Percentiles rank a stretch among this genome's conserved stretches.
Conservation (phyloP, 208 protist species). For the Trypanosoma congolense region DNA sequence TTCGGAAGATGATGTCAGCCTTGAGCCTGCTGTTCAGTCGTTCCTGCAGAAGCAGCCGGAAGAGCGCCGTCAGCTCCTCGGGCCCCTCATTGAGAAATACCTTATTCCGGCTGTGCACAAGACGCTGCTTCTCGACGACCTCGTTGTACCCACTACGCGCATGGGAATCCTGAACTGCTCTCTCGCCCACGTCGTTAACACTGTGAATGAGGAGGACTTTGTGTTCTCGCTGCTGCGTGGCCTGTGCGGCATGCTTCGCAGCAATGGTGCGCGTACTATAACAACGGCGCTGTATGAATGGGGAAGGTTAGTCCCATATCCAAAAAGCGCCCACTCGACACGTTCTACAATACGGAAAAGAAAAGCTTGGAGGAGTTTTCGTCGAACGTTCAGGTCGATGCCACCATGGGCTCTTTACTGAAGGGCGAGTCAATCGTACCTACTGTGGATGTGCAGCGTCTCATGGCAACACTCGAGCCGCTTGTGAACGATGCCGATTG, state of each 20-base stretch:
- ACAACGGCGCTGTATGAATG: conserved; percentile 80
- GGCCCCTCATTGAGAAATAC: conserved; percentile 79
- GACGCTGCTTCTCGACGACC: conserved; percentile 50
- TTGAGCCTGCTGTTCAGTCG: conserved; percentile 79
- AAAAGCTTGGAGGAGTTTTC: conserved; percentile 58
- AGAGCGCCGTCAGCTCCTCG: conserved; percentile 36
- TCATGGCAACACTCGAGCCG: conserved; percentile 74
- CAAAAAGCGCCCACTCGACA: conserved; percentile 81
- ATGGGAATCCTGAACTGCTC: conserved; percentile 89
- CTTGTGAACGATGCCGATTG: conserved; percentile 64
- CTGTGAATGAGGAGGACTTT: conserved; percentile 67
- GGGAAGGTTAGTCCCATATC: conserved; percentile 68
- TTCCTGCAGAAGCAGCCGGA: conserved; percentile 53
- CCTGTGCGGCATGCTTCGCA: conserved; percentile 46
- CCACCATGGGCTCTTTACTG: conserved; percentile 59
- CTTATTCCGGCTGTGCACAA: conserved; percentile 71
- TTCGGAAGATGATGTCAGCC: conserved; percentile 91
- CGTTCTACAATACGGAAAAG: conserved; percentile 62
- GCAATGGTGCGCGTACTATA: conserved; percentile 52
- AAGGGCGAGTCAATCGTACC: conserved; percentile 59
- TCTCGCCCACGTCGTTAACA: conserved; percentile 54
- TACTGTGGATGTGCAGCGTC: conserved; percentile 92
- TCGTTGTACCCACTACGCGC: conserved; percentile 83
- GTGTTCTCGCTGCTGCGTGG: conserved; percentile 62
- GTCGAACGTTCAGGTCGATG: conserved; percentile 40